Evolutionary conservation across 192 early-diverging fungal genomes (phyloP), one percentile per base, ranked within the genome.

Genomic region (Coemansia sp.): DNA sequence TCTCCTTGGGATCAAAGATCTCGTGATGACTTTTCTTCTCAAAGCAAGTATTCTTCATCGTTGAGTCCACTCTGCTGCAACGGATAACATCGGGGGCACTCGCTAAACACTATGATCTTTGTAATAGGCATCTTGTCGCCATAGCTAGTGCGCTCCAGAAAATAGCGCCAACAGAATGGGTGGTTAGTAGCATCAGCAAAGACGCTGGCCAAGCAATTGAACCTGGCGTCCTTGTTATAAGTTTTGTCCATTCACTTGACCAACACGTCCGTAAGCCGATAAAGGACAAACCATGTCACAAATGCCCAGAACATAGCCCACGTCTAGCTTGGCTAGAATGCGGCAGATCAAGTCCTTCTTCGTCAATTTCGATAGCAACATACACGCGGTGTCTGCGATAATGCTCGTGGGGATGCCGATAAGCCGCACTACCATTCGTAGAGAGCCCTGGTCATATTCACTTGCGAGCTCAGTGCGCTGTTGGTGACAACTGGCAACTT

Each of bases 1-100:
- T 88, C 40, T 92, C 90, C 13, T 85, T 57, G 51, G 87, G 88
- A 63, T 91, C 85, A 41, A 97, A 67, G 22, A 97, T 71, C 27
- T 86, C 75, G 20, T 71, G 72, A 78, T 95, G 94, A 66, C 86
- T 75, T 27, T 89, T 84, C 61, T 85, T 90, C 49, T 90, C 91
- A 87, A 96, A 97, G 68, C 90, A 90, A 55, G 91, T 90, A 65
- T 95, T 95, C 87, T 99, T 99, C 75, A 98, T 90, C 92, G 27
- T 27, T 2, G 27, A 27, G 1, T 27, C 27, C 27, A 27, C 27
- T 27, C 27, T 96, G 86, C n/a, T 96, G 91, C 24, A 27, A 27
- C 24, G 24, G 64, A 98, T 94, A 2, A 93, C 36, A 63, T 89
- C 90, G 4, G 85, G 73, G 66, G 24, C 97, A 93, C 75, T 96